A percentile compares a stretch with the other conserved stretches of the same genome.
Conservation (phyloP, 345 rosid genomes). For the Arabidopsis thaliana region TAIR10.1 NC_003070.9:18766501-18767000, state of each 20-base stretch:
- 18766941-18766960: constrained; percentile 12
- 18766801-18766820: neutral
- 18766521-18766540: too few species aligned
- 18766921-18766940: constrained; percentile 2
- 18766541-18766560: too few species aligned
- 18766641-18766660: neutral
- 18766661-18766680: neutral
- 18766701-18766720: neutral
- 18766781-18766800: neutral
- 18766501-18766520: too few species aligned
- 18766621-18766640: neutral
- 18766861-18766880: neutral
- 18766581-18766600: too few species aligned
- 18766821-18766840: neutral
- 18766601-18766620: too few species aligned
- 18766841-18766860: constrained; percentile 2
- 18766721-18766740: neutral
- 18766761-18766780: neutral
- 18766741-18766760: neutral
- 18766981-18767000: neutral
- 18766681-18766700: neutral
- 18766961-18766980: constrained; percentile 36
- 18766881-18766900: constrained; percentile 13
- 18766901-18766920: constrained; percentile 5
- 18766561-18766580: too few species aligned